Conservation (phyloP, 345 rosid genomes). For the Populus deltoides region DNA sequence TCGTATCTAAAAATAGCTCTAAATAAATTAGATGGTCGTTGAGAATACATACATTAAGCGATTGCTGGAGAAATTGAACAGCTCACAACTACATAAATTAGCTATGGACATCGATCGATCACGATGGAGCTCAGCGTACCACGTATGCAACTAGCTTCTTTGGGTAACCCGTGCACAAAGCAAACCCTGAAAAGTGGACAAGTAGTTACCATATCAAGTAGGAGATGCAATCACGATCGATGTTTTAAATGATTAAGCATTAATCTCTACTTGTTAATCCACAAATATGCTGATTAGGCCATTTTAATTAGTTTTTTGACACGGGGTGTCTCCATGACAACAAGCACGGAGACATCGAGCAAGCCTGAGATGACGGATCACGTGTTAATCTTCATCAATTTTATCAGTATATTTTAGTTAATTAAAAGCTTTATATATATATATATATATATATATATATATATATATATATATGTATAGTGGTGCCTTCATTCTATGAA, state of each 20-base stretch:
- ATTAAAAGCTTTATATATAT: background rate
- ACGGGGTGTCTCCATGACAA: constrained; percentile 19
- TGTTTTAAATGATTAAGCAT: background rate
- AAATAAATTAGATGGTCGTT: background rate
- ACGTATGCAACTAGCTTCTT: constrained; percentile 23
- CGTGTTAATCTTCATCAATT: background rate
- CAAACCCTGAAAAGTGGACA: constrained; percentile 30
- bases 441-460: background rate
- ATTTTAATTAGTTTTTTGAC: background rate
- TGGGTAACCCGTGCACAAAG: constrained; percentile 27
- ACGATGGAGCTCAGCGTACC: constrained; percentile 20
- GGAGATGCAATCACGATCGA: constrained; percentile 7
- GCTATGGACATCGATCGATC: background rate
- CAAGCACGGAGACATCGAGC: constrained; percentile 24
- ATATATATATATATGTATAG: background rate
- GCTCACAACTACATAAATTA: background rate
- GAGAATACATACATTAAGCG: background rate
- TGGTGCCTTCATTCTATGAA: background rate
- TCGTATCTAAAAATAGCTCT: constrained; percentile 13
- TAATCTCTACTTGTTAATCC: background rate
- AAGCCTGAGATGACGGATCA: constrained; percentile 13
- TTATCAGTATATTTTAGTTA: background rate
- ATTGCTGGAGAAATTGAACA: constrained; percentile 18
- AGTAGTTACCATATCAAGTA: constrained; percentile 22
- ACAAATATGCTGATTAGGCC: constrained; percentile 4